Evolutionary conservation across 2,329 filamentous ascomycete species (phyloP).

Genomic region (Colletotrichum trifolii): DNA sequence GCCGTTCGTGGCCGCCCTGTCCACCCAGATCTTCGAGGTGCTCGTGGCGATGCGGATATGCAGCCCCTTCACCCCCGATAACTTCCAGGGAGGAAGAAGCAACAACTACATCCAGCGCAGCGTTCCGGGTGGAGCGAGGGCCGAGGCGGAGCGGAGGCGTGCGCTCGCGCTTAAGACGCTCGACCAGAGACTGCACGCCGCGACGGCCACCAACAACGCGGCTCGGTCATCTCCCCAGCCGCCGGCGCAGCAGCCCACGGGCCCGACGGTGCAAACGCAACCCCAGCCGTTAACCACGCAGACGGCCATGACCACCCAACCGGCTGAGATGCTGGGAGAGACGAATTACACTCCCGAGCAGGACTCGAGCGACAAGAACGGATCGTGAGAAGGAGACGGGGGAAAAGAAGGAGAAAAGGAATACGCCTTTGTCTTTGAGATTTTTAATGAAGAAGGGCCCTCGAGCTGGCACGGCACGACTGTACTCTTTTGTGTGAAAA

Average conservation of each 20-base stretch:
- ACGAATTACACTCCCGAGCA: constrained; percentile 77
- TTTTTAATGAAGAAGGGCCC: background rate
- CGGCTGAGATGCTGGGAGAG: constrained; percentile 71
- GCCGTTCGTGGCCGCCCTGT: constrained; percentile 78
- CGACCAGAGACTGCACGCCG: constrained; percentile 91
- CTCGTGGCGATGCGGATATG: constrained; percentile 83
- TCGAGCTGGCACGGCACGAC: constrained; percentile 15
- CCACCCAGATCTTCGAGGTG: constrained; percentile 78
- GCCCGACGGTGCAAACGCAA: constrained; percentile 68
- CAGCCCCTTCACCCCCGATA: constrained; percentile 85
- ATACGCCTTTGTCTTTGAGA: background rate
- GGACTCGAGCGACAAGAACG: constrained; percentile 52
- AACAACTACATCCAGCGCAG: constrained; percentile 66
- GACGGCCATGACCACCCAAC: constrained; percentile 67
- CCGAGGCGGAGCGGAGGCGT: constrained; percentile 90
- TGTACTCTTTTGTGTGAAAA: constrained; percentile 20
- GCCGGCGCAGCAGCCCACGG: constrained; percentile 54
- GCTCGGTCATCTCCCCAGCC: constrained; percentile 48
- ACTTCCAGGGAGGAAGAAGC: constrained; percentile 79
- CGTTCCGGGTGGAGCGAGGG: constrained; percentile 77
- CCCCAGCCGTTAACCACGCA: constrained; percentile 62
- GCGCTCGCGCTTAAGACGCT: constrained; percentile 90
- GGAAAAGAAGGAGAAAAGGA: constrained; percentile 16
- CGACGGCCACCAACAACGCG: constrained; percentile 65
- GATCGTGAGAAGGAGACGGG: constrained; percentile 37